phyloP scores from a whole-genome alignment of 169 alveolate species.

The Cryptosporidium parvum region DNA sequence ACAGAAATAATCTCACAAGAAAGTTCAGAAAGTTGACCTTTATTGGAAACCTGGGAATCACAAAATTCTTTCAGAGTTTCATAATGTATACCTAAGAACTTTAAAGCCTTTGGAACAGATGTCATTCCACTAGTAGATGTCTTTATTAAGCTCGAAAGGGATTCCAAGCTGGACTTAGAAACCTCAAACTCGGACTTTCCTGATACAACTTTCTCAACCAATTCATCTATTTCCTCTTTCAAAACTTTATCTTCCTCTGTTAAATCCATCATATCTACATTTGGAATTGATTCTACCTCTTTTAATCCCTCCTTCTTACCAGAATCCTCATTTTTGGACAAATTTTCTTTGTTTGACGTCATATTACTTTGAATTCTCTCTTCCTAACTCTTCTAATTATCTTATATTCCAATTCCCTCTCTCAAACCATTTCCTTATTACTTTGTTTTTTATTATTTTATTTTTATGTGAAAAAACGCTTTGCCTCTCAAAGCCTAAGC shows the following conservation, averaged over 20 bases:
- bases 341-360: constrained; percentile 44
- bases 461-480: not conserved
- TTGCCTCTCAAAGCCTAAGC: constrained; percentile 7
- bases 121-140: constrained; percentile 88
- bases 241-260: constrained; percentile 57
- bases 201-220: constrained; percentile 10
- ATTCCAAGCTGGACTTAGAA: constrained; percentile 16
- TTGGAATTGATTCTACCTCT: constrained; percentile 4
- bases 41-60: constrained; percentile 72
- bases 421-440: constrained; percentile 14
- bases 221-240: constrained; percentile 56
- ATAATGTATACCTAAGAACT: constrained; percentile 84
- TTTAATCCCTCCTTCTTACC: not conserved
- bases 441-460: constrained; percentile 4
- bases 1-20: constrained; percentile 79
- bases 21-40: constrained; percentile 9
- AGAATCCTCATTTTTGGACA: constrained; percentile 19
- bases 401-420: not conserved
- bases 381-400: constrained; percentile 11
- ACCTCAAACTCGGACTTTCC: constrained; percentile 9
- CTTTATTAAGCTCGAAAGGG: constrained; percentile 74
- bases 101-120: constrained; percentile 87
- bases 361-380: constrained; percentile 8
- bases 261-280: constrained; percentile 60
- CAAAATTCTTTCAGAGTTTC: constrained; percentile 80